Conservation (phyloP, 306 rosid species). For the Benincasa hispida region DNA sequence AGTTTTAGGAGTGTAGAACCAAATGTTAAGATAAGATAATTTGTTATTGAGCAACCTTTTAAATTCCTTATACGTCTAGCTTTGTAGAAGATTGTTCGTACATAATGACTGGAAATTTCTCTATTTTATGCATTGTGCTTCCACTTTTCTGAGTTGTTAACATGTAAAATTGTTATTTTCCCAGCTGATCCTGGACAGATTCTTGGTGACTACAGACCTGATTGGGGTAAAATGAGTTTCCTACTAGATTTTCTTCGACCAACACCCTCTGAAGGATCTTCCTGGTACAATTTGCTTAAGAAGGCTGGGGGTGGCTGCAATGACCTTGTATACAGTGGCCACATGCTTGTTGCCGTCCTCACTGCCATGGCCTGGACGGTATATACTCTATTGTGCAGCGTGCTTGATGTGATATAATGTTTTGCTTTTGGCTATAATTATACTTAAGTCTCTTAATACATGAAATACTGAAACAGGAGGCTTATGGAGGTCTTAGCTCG, state of each 20-base stretch:
- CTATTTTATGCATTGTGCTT: background rate
- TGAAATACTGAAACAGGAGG: constrained; percentile 49
- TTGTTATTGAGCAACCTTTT: background rate
- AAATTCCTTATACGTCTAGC: background rate
- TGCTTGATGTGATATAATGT: background rate
- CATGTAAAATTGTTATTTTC: constrained; percentile 6
- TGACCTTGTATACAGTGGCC: constrained; percentile 91
- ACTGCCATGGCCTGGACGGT: constrained; percentile 99
- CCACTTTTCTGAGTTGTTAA: background rate
- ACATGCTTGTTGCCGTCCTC: constrained; percentile 88
- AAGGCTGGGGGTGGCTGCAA: constrained; percentile 97
- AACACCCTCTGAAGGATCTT: constrained; percentile 47
- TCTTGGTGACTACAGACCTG: constrained; percentile 37
- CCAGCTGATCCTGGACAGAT: constrained; percentile 54
- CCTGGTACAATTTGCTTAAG: constrained; percentile 70
- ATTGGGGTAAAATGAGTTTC: constrained; percentile 85
- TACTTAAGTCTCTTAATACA: background rate
- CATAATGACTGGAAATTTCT: background rate
- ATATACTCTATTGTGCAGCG: constrained; percentile 6
- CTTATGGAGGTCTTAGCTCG: constrained; percentile 87
- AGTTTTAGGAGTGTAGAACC: background rate
- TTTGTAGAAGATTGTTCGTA: background rate
- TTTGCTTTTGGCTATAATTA: background rate
- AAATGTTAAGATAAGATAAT: background rate
- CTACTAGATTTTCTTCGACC: constrained; percentile 72